Percentiles rank a stretch among this genome's conserved stretches.
These are phyloP conservation scores for Raddia distichophylla DNA, from an alignment of 176 grass and related monocot species.

Conservation along the genomic window DNA sequence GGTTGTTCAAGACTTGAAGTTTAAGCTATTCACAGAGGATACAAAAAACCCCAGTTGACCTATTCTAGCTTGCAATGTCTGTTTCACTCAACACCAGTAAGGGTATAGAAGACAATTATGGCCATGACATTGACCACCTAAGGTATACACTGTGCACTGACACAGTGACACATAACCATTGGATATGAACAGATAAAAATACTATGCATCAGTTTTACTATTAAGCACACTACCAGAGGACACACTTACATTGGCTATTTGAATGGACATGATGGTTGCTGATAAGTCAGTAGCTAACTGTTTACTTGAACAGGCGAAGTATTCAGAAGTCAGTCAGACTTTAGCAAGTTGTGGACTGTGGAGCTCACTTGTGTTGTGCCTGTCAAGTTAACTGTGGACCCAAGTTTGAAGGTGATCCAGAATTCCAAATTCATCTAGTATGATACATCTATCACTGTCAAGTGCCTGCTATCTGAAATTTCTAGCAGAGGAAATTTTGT, in stretches of 20 bases:
- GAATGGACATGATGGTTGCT: conserved; percentile 13
- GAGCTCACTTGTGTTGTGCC: neutral
- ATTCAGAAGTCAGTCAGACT: neutral
- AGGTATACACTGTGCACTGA: neutral
- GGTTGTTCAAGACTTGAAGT: conserved; percentile 31
- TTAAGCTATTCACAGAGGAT: conserved; percentile 22
- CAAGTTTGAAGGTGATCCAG: conserved; percentile 3
- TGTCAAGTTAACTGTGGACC: conserved; percentile 14
- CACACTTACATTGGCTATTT: conserved; percentile 1
- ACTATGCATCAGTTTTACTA: conserved; percentile 14
- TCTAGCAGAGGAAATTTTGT: neutral
- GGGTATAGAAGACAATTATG: neutral
- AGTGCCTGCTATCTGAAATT: neutral
- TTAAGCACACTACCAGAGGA: neutral
- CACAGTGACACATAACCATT: neutral
- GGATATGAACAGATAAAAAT: neutral
- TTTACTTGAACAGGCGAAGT: conserved; percentile 9
- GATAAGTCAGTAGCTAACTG: neutral
- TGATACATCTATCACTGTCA: neutral
- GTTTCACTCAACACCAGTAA: conserved; percentile 27
- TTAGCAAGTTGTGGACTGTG: neutral
- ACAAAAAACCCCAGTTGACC: conserved; percentile 15
- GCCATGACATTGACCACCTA: neutral
- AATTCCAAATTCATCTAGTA: conserved; percentile 18
- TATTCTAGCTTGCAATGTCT: conserved; percentile 23